Base-by-base conservation (phyloP, 1,284 basidiomycete species). In the Neonothopanus nambi region DNA sequence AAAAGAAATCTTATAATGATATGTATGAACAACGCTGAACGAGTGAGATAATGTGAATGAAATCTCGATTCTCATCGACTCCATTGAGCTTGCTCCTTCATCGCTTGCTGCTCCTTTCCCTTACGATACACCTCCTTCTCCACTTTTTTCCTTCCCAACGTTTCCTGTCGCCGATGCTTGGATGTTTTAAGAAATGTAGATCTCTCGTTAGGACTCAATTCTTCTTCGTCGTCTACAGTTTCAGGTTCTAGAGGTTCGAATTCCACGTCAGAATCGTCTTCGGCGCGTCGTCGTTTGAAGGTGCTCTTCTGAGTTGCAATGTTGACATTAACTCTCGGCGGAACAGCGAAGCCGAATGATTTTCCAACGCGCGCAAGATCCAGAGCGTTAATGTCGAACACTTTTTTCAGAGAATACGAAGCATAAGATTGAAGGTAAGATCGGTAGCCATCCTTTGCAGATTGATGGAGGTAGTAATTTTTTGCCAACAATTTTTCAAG, bases 401-500 rank as follows among this genome's bases (percentile, higher is more conserved):
- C 98, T 69, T 95, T 94, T 73, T 99, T 99, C 57, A 98, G 80
- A 42, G 95, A 97, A 75, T 99, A 98, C 5, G 93, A 96, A 12
- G 95, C 96, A 67, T 99, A 99, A n/a, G 97, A 83, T 70, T 99
- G 96, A 40, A 99, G 86, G 76, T 99, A 99, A 18, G 94, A 91
- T 44, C 97, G 82, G 75, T 92, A 99, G 0, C 95, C 97, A 61
- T 98, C 94, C 56, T 83, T 83, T 2, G 97, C 97, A 12, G 94
- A 96, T 63, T 95, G 89, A 70, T 98, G 93, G 44, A 99, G 78
- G 73, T 95, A 97, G 74, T 95, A 98, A 74, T 99, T 99, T 71
- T 98, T 98, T 62, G 92, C 85, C 48, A 99, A 79, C 37, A 99
- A 78, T 68, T 93, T 95, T 73, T 99, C 96, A 54, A 99, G 77